These are phyloP conservation scores for Metarhizium rileyi DNA, from an alignment of 2,329 filamentous ascomycete genomes.

Conservation along the genomic window DNA sequence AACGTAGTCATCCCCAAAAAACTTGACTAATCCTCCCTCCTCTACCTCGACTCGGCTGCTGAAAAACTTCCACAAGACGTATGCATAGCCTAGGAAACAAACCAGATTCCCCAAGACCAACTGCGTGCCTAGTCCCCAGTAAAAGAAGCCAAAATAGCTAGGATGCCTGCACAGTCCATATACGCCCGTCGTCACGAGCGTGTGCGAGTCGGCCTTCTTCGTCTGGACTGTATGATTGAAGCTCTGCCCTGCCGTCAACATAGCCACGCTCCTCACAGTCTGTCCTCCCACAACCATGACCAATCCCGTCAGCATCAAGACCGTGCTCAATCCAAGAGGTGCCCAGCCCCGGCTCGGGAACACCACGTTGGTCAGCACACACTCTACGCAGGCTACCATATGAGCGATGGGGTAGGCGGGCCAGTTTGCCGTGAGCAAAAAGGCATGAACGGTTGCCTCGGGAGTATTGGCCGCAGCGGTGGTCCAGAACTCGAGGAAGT, in stretches of 20 bases:
- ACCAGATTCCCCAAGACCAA: slow-evolving; percentile 76
- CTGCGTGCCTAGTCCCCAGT: slow-evolving; percentile 95
- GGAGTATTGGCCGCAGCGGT: slow-evolving; percentile 77
- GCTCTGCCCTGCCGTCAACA: slow-evolving; percentile 79
- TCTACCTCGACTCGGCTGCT: slow-evolving; percentile 62
- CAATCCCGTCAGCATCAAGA: slow-evolving; percentile 48
- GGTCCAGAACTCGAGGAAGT: slow-evolving; percentile 93
- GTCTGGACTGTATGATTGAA: slow-evolving; percentile 86
- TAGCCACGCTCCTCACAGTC: slow-evolving; percentile 65
- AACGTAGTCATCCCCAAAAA: slow-evolving; percentile 78
- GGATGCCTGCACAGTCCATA: slow-evolving; percentile 75
- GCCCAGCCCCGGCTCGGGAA: slow-evolving; percentile 41
- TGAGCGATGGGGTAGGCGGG: slow-evolving; percentile 78
- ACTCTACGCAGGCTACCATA: slow-evolving; percentile 62
- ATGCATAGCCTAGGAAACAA: slow-evolving; percentile 63
- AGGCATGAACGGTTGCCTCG: slow-evolving; percentile 62
- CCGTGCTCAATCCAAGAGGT: slow-evolving; percentile 31
- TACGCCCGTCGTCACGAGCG: slow-evolving; percentile 73
- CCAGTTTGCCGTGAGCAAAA: slow-evolving; percentile 79
- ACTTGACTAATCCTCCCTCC: slow-evolving; percentile 65
- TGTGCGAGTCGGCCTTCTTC: slow-evolving; percentile 57
- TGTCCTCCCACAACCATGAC: slow-evolving; percentile 61
- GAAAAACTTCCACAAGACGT: slow-evolving; percentile 83
- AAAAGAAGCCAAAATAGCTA: slow-evolving; percentile 96
- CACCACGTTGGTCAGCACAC: slow-evolving; percentile 48